Evolutionary conservation across 768 basidiomycete genomes (phyloP).

Genomic region (Collybia mongolica): DNA sequence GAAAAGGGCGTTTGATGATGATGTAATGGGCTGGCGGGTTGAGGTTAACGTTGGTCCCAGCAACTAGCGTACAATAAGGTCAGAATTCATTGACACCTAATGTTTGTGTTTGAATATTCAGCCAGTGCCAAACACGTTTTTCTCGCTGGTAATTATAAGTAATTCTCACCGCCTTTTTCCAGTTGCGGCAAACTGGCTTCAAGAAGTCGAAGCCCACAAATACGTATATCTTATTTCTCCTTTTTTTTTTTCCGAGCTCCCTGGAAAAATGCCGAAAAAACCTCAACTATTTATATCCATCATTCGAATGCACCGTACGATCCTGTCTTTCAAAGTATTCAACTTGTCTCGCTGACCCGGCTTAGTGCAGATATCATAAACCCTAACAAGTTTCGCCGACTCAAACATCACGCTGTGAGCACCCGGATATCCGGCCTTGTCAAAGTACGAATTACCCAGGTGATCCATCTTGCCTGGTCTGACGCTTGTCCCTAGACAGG

Average conservation of each 20-base stretch:
- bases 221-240: no score
- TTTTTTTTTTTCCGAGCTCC: not conserved
- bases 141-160: not conserved
- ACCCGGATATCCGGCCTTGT: constrained; percentile 38
- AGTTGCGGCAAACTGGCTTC: no score
- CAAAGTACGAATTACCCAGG: constrained; percentile 24
- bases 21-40: no score
- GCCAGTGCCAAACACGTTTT: no score
- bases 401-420: constrained; percentile 35
- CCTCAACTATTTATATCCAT: constrained; percentile 30
- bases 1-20: no score
- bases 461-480: not conserved
- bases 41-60: no score
- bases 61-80: no score
- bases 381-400: constrained; percentile 38
- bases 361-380: constrained; percentile 32
- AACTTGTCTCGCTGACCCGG: not conserved
- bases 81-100: no score
- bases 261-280: constrained; percentile 9
- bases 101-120: no score
- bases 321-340: not conserved
- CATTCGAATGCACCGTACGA: constrained; percentile 43
- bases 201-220: no score
- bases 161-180: no score
- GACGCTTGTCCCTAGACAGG: constrained; percentile 27